phyloP scores from a whole-genome alignment of 805 yeast genomes.

The Yarrowia alimentaria region DNA sequence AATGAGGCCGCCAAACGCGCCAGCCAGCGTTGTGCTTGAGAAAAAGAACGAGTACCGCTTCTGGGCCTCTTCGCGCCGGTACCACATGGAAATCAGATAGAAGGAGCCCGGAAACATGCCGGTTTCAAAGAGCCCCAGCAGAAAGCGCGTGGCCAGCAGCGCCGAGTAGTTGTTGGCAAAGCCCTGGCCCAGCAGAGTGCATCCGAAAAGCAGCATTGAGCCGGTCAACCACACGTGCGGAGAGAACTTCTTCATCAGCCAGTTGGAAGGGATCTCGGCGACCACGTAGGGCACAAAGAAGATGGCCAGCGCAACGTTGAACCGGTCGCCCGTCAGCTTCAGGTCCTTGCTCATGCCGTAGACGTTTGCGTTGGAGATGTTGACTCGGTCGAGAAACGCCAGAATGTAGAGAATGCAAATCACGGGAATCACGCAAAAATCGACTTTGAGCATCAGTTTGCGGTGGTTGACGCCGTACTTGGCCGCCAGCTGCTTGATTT shows the following conservation, averaged over 20 bases:
- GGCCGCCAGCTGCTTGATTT: conserved; percentile 42
- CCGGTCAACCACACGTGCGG: conserved; percentile 65
- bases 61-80: conserved; percentile 65
- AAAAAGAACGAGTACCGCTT: conserved; percentile 68
- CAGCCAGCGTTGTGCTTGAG: conserved; percentile 67
- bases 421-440: conserved; percentile 68
- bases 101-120: conserved; percentile 76
- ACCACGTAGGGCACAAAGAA: conserved; percentile 71
- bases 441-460: conserved; percentile 61
- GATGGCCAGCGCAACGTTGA: conserved; percentile 62
- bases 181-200: conserved; percentile 64
- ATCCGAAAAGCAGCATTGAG: conserved; percentile 62
- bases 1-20: conserved; percentile 73
- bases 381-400: conserved; percentile 77
- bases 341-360: conserved; percentile 64
- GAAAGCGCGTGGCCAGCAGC: conserved; percentile 59
- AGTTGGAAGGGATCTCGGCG: conserved; percentile 68
- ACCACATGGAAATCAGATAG: conserved; percentile 65
- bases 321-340: conserved; percentile 55
- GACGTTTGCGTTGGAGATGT: conserved; percentile 75
- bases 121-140: conserved; percentile 68
- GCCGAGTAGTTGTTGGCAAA: conserved; percentile 58
- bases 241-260: conserved; percentile 53
- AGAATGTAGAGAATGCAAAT: conserved; percentile 70
- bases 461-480: conserved; percentile 54